phyloP scores from a whole-genome alignment of 2,329 filamentous ascomycete genomes.

The Colletotrichum phormii region DNA sequence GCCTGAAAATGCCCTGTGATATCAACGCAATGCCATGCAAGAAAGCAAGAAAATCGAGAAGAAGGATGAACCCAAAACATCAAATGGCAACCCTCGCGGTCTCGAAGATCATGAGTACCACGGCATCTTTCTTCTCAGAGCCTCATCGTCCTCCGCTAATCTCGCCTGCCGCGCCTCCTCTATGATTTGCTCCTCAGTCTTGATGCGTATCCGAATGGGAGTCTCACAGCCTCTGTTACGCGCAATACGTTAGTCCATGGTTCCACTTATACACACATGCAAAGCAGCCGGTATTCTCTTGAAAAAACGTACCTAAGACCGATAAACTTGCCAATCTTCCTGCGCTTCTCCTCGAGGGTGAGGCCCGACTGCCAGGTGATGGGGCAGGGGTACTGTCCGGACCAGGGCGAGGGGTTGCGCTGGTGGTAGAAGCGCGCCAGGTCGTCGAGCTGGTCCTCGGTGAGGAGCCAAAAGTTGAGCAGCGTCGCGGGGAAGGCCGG shows the following conservation, averaged over 20 bases:
- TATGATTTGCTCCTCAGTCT: slow-evolving; percentile 61
- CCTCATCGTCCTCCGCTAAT: slow-evolving; percentile 57
- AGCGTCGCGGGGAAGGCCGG: slow-evolving; percentile 74
- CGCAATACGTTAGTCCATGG: neutral
- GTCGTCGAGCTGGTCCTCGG: slow-evolving; percentile 75
- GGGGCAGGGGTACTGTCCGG: slow-evolving; percentile 73
- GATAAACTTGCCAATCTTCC: slow-evolving; percentile 80
- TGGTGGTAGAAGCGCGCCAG: slow-evolving; percentile 82
- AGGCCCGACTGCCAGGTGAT: slow-evolving; percentile 70
- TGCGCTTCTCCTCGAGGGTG: slow-evolving; percentile 74
- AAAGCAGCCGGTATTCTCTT: no score
- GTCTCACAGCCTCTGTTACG: slow-evolving; percentile 34
- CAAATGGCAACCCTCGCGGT: no score
- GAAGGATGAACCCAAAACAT: neutral
- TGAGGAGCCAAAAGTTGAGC: slow-evolving; percentile 80
- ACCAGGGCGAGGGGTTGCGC: slow-evolving; percentile 66
- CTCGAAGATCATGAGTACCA: slow-evolving; percentile 43
- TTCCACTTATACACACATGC: neutral
- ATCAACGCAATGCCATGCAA: slow-evolving; percentile 37
- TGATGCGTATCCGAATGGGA: slow-evolving; percentile 40
- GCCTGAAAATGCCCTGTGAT: slow-evolving; percentile 28
- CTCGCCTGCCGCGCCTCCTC: slow-evolving; percentile 55
- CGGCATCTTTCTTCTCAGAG: slow-evolving; percentile 59
- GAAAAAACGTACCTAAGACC: slow-evolving; percentile 69
- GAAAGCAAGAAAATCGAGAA: slow-evolving; percentile 10